phyloP scores from a whole-genome alignment of 106 monocot genomes.

The Phalaenopsis aphrodite region DNA sequence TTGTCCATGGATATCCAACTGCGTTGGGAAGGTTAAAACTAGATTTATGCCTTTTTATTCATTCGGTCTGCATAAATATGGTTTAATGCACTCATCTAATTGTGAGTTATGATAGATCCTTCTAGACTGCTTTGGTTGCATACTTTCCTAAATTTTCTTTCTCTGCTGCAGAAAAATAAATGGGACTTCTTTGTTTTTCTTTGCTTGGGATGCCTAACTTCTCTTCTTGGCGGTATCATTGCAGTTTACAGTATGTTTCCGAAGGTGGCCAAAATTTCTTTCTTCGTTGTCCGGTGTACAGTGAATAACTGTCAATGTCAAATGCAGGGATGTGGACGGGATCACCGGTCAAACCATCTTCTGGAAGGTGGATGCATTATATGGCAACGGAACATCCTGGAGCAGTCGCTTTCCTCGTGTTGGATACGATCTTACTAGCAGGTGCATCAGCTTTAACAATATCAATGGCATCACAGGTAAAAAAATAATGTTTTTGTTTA shows the following conservation, averaged over 20 bases:
- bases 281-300: background rate
- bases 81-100: background rate
- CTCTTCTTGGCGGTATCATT: conserved; percentile 43
- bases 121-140: background rate
- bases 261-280: background rate
- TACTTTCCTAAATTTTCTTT: background rate
- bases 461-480: conserved; percentile 74
- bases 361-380: conserved; percentile 48
- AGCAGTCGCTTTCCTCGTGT: conserved; percentile 52
- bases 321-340: conserved; percentile 67
- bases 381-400: conserved; percentile 55
- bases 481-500: background rate
- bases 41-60: background rate
- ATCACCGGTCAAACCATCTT: conserved; percentile 27
- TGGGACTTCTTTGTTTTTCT: conserved; percentile 83
- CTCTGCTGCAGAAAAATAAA: conserved; percentile 63
- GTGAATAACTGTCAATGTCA: conserved; percentile 6
- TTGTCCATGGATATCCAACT: conserved; percentile 95
- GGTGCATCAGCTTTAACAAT: conserved; percentile 53
- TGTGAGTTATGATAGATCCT: background rate
- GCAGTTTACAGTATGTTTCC: conserved; percentile 53
- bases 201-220: conserved; percentile 57
- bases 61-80: no score
- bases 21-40: conserved; percentile 83
- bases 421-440: conserved; percentile 46